Evolutionary conservation across 2,329 filamentous ascomycete genomes (phyloP).

Genomic region (Clarireedia paspali): DNA sequence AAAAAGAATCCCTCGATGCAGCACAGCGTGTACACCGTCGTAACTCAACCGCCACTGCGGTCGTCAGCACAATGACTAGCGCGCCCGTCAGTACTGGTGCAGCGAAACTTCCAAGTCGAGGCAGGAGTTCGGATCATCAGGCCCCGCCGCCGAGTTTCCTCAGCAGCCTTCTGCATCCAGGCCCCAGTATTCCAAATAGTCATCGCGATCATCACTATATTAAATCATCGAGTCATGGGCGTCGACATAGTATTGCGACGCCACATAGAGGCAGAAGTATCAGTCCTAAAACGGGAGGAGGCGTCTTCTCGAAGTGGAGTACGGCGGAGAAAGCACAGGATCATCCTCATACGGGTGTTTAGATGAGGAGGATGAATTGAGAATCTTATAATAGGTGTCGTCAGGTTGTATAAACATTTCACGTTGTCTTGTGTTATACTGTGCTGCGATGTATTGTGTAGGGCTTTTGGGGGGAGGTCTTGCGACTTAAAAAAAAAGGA

Average conservation of each 20-base stretch:
- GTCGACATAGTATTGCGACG: slow-evolving; percentile 5
- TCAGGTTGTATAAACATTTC: too few relatives aligned
- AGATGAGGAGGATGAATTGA: neutral
- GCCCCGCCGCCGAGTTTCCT: slow-evolving; percentile 19
- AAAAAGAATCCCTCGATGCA: slow-evolving; percentile 46
- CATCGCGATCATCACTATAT: slow-evolving; percentile 13
- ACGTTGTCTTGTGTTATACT: too few relatives aligned
- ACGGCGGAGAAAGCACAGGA: neutral
- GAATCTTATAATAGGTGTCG: too few relatives aligned
- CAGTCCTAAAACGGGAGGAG: slow-evolving; percentile 3
- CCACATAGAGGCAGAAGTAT: neutral
- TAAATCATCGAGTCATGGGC: neutral
- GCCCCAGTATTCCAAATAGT: slow-evolving; percentile 26
- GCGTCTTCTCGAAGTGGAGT: slow-evolving; percentile 4
- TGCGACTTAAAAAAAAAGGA: too few relatives aligned
- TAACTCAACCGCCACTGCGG: slow-evolving; percentile 10
- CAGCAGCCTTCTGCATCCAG: slow-evolving; percentile 25
- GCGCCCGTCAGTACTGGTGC: slow-evolving; percentile 5
- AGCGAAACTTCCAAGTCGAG: slow-evolving; percentile 11
- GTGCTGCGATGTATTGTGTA: too few relatives aligned
- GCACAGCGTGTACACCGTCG: slow-evolving; percentile 11
- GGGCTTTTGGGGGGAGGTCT: too few relatives aligned
- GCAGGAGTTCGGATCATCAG: slow-evolving; percentile 1
- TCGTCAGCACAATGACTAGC: slow-evolving; percentile 6
- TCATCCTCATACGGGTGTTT: neutral